Evolutionary conservation across 2,329 filamentous ascomycete species (phyloP).

Genomic region (Diplodia corticola): DNA sequence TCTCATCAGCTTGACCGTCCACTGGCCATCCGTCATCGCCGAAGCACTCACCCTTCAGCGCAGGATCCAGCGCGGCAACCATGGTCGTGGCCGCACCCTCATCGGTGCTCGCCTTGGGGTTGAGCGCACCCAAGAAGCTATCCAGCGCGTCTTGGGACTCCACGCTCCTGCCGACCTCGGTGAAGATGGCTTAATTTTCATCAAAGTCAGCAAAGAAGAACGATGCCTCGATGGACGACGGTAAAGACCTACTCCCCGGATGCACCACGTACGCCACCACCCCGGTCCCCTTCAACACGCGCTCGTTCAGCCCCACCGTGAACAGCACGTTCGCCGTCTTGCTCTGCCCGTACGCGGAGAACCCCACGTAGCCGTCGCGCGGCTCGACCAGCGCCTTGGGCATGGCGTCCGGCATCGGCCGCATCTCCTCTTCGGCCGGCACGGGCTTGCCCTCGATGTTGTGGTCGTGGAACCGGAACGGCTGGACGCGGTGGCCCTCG

Average conservation of each 20-base stretch:
- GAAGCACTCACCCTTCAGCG: conserved; percentile 25
- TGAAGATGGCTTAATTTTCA: neutral
- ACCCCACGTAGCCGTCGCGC: conserved; percentile 12
- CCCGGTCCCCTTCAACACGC: conserved; percentile 29
- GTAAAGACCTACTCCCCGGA: conserved; percentile 29
- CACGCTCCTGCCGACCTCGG: neutral
- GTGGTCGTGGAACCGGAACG: conserved; percentile 27
- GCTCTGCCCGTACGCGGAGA: conserved; percentile 28
- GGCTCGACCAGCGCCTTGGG: neutral
- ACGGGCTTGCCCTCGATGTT: conserved; percentile 25
- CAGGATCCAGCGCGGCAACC: conserved; percentile 34
- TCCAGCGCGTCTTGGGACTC: neutral
- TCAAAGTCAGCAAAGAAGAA: neutral
- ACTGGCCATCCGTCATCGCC: neutral
- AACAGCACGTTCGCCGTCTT: conserved; percentile 35
- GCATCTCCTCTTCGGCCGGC: neutral
- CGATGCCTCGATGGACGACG: too few species aligned
- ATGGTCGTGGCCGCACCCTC: conserved; percentile 35
- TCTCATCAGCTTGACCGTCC: neutral
- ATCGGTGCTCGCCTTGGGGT: conserved; percentile 29
- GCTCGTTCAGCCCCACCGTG: conserved; percentile 29
- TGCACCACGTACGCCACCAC: conserved; percentile 34
- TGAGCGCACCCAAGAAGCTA: neutral
- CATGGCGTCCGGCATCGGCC: neutral
- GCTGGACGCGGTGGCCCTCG: conserved; percentile 25